phyloP scores from a whole-genome alignment of 2,329 filamentous ascomycete species.

The Neonectria ditissima region DNA sequence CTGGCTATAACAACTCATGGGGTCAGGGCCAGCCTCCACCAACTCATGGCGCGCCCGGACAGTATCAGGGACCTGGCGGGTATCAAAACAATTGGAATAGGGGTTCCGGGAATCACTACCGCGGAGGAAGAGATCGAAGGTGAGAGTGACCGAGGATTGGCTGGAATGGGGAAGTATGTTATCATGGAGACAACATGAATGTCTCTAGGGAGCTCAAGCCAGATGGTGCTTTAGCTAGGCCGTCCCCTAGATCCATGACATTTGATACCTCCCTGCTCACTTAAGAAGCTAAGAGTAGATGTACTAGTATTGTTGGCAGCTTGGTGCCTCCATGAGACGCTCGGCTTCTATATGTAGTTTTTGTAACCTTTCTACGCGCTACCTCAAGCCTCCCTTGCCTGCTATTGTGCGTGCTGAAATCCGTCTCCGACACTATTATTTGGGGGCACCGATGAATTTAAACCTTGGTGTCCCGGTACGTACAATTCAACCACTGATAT shows the following conservation, averaged over 20 bases:
- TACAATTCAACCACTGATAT: not conserved
- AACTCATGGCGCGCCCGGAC: slow-evolving; percentile 26
- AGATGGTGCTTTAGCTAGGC: not conserved
- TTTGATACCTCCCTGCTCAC: not conserved
- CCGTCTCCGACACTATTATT: not conserved
- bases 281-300: not conserved
- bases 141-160: slow-evolving; percentile 15
- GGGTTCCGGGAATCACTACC: slow-evolving; percentile 35
- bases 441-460: not conserved
- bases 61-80: slow-evolving; percentile 37
- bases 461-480: not conserved
- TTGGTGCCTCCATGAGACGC: not conserved
- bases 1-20: slow-evolving; percentile 36
- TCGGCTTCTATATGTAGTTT: not conserved
- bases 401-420: not conserved
- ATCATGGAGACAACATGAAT: not conserved
- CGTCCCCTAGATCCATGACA: not conserved
- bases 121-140: slow-evolving; percentile 41
- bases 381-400: not conserved
- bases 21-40: slow-evolving; percentile 32
- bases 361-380: not conserved
- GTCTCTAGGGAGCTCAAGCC: not conserved
- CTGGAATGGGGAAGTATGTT: no score
- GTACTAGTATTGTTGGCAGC: not conserved
- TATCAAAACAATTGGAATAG: slow-evolving; percentile 34